Conservation (phyloP, 192 early-diverging fungal species). For the Cladochytrium replicatum region DNA sequence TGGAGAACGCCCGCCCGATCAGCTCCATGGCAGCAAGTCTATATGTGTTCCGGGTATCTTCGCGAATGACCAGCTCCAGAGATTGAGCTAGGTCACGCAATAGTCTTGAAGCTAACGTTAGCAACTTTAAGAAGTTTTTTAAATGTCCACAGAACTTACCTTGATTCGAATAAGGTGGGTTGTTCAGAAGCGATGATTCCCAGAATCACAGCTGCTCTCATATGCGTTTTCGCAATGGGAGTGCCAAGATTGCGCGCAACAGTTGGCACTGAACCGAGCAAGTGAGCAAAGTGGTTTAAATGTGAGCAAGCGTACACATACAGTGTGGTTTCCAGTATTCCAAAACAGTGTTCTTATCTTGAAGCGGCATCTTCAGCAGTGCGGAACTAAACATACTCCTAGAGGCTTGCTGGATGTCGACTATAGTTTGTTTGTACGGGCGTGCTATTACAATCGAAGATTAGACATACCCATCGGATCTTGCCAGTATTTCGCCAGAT, state of each 20-base stretch:
- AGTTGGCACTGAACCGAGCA: slow-evolving; percentile 50
- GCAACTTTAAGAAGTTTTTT: slow-evolving; percentile 1
- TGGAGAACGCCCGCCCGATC: slow-evolving; percentile 57
- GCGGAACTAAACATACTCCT: slow-evolving; percentile 44
- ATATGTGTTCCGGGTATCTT: slow-evolving; percentile 39
- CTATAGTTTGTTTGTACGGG: slow-evolving; percentile 15
- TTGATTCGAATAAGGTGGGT: slow-evolving; percentile 31
- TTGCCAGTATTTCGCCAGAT: slow-evolving; percentile 73
- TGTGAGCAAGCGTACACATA: slow-evolving; percentile 25
- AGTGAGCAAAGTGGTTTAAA: too few species aligned
- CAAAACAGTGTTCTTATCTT: slow-evolving; percentile 41
- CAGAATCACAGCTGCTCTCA: slow-evolving; percentile 60
- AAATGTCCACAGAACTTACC: slow-evolving; percentile 18
- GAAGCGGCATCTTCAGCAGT: slow-evolving; percentile 34
- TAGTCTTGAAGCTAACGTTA: slow-evolving; percentile 17
- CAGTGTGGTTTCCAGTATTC: slow-evolving; percentile 61
- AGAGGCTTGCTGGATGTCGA: slow-evolving; percentile 57
- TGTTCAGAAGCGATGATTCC: slow-evolving; percentile 63
- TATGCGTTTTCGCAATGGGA: slow-evolving; percentile 37
- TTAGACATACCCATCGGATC: slow-evolving; percentile 53
- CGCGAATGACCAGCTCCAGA: slow-evolving; percentile 51
- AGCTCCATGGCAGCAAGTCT: slow-evolving; percentile 60
- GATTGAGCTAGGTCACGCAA: slow-evolving; percentile 57
- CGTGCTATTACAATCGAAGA: background rate
- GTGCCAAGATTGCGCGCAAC: slow-evolving; percentile 26